A percentile compares a stretch with the other conserved stretches of the same genome.
Conservation (phyloP, 768 basidiomycete genomes). For the Agrocybe pediades region DNA sequence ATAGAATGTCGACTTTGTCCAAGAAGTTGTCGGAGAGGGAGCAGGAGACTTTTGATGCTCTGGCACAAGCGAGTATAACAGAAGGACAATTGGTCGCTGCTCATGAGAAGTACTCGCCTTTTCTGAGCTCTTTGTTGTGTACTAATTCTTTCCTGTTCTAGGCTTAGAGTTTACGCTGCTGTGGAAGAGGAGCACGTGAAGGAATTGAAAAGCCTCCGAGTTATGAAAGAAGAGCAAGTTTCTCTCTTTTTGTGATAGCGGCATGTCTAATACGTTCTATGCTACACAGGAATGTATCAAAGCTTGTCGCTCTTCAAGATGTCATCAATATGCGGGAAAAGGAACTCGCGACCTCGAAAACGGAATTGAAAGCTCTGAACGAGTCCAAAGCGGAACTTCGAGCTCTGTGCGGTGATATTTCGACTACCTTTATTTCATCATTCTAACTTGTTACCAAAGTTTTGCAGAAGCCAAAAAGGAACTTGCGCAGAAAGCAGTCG, state of each 20-base stretch:
- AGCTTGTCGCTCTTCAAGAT: conserved; percentile 23
- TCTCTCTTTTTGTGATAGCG: background rate
- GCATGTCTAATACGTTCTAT: background rate
- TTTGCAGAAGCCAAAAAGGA: conserved; percentile 23
- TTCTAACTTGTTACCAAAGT: conserved; percentile 1
- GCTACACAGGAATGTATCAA: conserved; percentile 22
- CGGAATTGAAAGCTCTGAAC: conserved; percentile 19
- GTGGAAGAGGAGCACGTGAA: conserved; percentile 5
- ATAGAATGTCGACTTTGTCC: conserved; percentile 23
- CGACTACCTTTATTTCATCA: background rate
- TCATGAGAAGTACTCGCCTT: conserved; percentile 16
- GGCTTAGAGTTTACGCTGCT: conserved; percentile 13
- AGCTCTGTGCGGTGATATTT: conserved; percentile 23
- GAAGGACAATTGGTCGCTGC: conserved; percentile 23
- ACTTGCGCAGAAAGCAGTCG: conserved; percentile 7
- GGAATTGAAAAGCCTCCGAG: conserved; percentile 16
- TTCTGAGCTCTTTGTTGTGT: background rate
- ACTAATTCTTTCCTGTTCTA: conserved; percentile 1
- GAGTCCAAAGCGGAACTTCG: conserved; percentile 30
- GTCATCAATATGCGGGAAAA: conserved; percentile 25
- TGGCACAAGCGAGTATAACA: conserved; percentile 21
- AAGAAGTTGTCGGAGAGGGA: conserved; percentile 28
- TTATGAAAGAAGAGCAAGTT: conserved; percentile 22
- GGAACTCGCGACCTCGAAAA: conserved; percentile 21
- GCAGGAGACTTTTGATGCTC: conserved; percentile 25